Percentiles rank a stretch among this genome's conserved stretches.
Evolutionary conservation across 2,329 filamentous ascomycete species (phyloP).

Genomic region (Aspergillus sp.): DNA sequence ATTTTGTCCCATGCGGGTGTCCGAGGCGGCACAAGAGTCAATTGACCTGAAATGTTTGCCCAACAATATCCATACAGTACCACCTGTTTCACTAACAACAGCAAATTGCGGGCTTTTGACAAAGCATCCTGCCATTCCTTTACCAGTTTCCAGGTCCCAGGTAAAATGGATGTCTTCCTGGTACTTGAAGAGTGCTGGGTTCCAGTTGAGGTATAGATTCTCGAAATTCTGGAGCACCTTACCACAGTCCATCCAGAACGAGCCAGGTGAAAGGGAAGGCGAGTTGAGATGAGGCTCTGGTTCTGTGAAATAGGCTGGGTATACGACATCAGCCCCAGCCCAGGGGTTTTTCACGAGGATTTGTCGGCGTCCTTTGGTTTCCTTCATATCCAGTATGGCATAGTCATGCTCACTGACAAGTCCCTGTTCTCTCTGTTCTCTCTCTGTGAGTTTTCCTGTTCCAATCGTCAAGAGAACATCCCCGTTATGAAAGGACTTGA

Average conservation of each 20-base stretch:
- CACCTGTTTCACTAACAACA: slow-evolving; percentile 57
- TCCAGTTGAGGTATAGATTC: slow-evolving; percentile 97
- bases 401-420: slow-evolving; percentile 93
- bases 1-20: slow-evolving; percentile 52
- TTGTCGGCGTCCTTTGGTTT: slow-evolving; percentile 64
- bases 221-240: slow-evolving; percentile 91
- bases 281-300: slow-evolving; percentile 18
- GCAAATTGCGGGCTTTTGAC: slow-evolving; percentile 67
- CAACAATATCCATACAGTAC: slow-evolving; percentile 80
- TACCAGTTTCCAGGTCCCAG: slow-evolving; percentile 67
- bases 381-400: slow-evolving; percentile 79
- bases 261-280: slow-evolving; percentile 62
- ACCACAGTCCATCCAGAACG: slow-evolving; percentile 91
- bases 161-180: slow-evolving; percentile 89
- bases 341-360: slow-evolving; percentile 95
- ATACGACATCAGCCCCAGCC: slow-evolving; percentile 67
- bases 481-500: slow-evolving; percentile 72
- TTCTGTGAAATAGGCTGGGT: slow-evolving; percentile 31
- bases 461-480: slow-evolving; percentile 89
- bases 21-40: slow-evolving; percentile 40
- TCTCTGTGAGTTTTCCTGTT: slow-evolving; percentile 77
- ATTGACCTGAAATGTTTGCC: slow-evolving; percentile 80
- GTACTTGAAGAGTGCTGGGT: slow-evolving; percentile 77
- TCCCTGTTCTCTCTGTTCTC: slow-evolving; percentile 79
- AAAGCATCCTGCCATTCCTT: slow-evolving; percentile 73